Percentiles rank a stretch among this genome's conserved stretches.
These are phyloP conservation scores for Globisporangium middletonii DNA, from an alignment of 352 stramenopile species.

Conservation along the genomic window DNA sequence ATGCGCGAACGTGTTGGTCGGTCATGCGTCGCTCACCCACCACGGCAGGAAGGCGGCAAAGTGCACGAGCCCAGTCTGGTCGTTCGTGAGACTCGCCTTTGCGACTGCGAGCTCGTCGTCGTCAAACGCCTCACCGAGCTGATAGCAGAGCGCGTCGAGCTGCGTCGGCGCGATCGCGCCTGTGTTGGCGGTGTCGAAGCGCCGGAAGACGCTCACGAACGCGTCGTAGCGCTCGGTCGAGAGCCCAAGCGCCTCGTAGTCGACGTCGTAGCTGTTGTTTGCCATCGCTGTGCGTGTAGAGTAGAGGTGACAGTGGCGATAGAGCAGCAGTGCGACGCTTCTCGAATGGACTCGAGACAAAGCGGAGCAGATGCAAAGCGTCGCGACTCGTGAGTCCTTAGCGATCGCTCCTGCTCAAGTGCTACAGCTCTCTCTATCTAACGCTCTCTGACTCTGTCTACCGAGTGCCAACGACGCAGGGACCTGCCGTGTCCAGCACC, in stretches of 20 bases:
- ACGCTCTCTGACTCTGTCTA: no score
- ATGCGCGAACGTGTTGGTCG: background rate
- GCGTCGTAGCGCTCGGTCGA: slow-evolving; percentile 45
- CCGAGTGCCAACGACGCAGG: no score
- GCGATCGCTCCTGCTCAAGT: no score
- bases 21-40: slow-evolving; percentile 47
- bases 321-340: no score
- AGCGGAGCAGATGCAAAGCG: background rate
- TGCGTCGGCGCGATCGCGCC: slow-evolving; percentile 49
- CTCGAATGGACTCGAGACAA: no score
- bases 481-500: background rate
- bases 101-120: slow-evolving; percentile 48
- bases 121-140: slow-evolving; percentile 53
- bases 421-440: no score
- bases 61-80: slow-evolving; percentile 49
- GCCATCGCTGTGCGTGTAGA: background rate
- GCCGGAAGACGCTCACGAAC: slow-evolving; percentile 48
- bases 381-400: background rate
- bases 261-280: slow-evolving; percentile 29
- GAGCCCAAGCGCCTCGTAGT: slow-evolving; percentile 43
- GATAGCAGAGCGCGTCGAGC: slow-evolving; percentile 50
- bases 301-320: no score
- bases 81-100: slow-evolving; percentile 38
- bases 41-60: slow-evolving; percentile 58
- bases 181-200: slow-evolving; percentile 39